Evolutionary conservation across 2,329 filamentous ascomycete genomes (phyloP), one percentile per base, ranked within the genome.

Genomic region (Alternaria metachromatica): DNA sequence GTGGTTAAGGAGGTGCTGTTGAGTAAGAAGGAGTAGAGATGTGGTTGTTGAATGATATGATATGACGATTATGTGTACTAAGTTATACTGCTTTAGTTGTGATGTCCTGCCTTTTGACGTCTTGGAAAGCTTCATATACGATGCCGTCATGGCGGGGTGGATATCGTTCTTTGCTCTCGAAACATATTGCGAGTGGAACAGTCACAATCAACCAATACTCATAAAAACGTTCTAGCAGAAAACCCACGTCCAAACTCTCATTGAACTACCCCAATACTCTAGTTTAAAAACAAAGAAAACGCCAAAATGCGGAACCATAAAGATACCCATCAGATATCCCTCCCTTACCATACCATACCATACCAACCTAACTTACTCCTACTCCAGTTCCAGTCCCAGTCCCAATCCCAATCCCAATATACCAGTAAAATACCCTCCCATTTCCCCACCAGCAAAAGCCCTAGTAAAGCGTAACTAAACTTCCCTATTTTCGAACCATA

Each of bases 1-100:
- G 95, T 87, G 5, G 96, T 99, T 1, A 92, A 93, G 82, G 88
- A 90, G 72, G 94, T 97, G 21, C 84, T 97, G 21, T 84, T 97
- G 68, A 82, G 67, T 43, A 76, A 73, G 8, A 80, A 79, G 54
- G 51, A 69, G 49, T 64, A 60, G 37, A 23, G 5, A 1, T 21
- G 30, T 41, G 48, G 9, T 1, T 58, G 11, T 18, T 30, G 33
- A 53, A 45, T 59, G 23, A 33, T 18, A 49, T 49, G 15, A 41
- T 18, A 41, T 18, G 4, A 41, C 18, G 37, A 18, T 41, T 41
- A 6, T 18, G 15, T 6, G 3, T 41, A 41, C n/a, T 8, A 41
- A 41, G 37, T 18, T 41, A 3, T 41, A 5, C n/a, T 1, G n/a
- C 1, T 6, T 18, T 11, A 1, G 9, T 41, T 18, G 8, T 41